phyloP scores from a whole-genome alignment of 2,329 filamentous ascomycete species.

The Cryphonectria carpinicola region DNA sequence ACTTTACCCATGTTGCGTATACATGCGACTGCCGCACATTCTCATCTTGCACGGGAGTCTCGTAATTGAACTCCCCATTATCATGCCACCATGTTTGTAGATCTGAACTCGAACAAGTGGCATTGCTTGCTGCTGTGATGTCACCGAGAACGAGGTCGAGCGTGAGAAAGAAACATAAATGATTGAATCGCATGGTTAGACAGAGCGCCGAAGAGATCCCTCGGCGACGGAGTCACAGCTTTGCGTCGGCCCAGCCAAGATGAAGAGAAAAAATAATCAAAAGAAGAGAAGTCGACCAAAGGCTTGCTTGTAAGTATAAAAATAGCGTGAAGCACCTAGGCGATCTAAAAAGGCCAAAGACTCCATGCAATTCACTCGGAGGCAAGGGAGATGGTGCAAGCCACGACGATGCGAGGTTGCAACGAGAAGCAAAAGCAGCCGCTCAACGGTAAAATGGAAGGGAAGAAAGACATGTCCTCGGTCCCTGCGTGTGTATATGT shows the following conservation, averaged over 20 bases:
- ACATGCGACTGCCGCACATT: slow-evolving; percentile 31
- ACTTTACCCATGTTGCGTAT: slow-evolving; percentile 28
- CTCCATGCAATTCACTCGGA: background rate
- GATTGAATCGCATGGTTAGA: background rate
- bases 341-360: background rate
- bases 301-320: background rate
- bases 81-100: slow-evolving; percentile 31
- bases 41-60: slow-evolving; percentile 21
- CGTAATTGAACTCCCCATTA: slow-evolving; percentile 29
- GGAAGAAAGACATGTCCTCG: background rate
- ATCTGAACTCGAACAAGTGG: slow-evolving; percentile 10
- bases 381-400: background rate
- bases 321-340: background rate
- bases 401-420: background rate
- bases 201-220: background rate
- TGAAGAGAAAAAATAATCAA: background rate
- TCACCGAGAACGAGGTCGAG: background rate
- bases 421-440: background rate
- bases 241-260: background rate
- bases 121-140: slow-evolving; percentile 12
- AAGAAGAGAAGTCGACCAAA: background rate
- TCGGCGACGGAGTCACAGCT: background rate
- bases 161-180: background rate
- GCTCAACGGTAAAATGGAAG: background rate
- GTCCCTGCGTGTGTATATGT: background rate